A percentile compares a stretch with the other conserved stretches of the same genome.
Conservation (phyloP, 108 stramenopile species). For the Thalassiosira profunda region DNA sequence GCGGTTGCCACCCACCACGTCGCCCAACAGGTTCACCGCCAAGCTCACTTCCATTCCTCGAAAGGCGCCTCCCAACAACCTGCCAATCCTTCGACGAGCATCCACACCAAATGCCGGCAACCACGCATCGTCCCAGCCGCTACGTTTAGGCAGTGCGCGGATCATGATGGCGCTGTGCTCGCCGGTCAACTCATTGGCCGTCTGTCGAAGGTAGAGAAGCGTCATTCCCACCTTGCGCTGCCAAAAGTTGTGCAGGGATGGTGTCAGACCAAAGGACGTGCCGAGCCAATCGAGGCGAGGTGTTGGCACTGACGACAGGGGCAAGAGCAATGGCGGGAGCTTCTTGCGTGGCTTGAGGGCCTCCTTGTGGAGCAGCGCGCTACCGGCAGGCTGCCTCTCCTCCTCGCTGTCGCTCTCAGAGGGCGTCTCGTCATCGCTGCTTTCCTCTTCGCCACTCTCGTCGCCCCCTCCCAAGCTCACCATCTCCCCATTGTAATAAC, state of each 20-base stretch:
- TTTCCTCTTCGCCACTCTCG: constrained; percentile 50
- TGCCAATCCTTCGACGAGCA: constrained; percentile 83
- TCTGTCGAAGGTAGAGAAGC: constrained; percentile 97
- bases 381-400: constrained; percentile 30
- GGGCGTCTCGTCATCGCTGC: constrained; percentile 47
- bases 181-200: constrained; percentile 98
- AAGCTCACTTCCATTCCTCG: constrained; percentile 80
- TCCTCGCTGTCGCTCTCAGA: constrained; percentile 46
- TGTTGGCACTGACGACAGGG: constrained; percentile 83
- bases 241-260: constrained; percentile 95
- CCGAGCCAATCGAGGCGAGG: constrained; percentile 98
- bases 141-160: constrained; percentile 79
- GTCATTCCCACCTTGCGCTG: constrained; percentile 83
- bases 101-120: constrained; percentile 93
- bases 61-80: constrained; percentile 89
- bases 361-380: constrained; percentile 76
- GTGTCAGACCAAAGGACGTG: constrained; percentile 96
- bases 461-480: constrained; percentile 60
- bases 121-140: constrained; percentile 92
- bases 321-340: constrained; percentile 96
- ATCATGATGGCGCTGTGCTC: constrained; percentile 97
- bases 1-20: constrained; percentile 46
- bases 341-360: constrained; percentile 92
- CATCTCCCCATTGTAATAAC: constrained; percentile 98
- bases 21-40: constrained; percentile 81